Conservation (phyloP, 148 eudicot genomes). For the Chenopodium album region DNA sequence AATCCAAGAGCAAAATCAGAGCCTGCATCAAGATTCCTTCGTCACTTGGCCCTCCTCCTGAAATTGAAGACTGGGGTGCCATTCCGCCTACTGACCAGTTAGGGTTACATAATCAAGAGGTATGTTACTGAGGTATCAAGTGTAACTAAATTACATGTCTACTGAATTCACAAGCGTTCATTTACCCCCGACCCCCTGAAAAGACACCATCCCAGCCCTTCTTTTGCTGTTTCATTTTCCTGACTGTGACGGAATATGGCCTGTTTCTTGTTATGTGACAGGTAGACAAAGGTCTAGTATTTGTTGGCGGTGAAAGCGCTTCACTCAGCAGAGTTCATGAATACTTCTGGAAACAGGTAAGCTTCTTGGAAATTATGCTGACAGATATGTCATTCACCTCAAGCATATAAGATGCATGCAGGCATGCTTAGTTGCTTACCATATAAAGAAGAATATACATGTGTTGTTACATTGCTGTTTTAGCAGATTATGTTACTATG, state of each 20-base stretch:
- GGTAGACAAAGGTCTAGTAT: constrained; percentile 66
- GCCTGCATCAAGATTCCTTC: constrained; percentile 65
- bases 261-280: constrained; percentile 27
- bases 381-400: not conserved
- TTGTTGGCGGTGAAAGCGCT: constrained; percentile 87
- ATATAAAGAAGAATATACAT: no score
- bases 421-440: no score
- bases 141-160: not conserved
- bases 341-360: constrained; percentile 92
- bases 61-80: constrained; percentile 69
- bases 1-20: constrained; percentile 63
- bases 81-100: constrained; percentile 60
- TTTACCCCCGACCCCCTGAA: not conserved
- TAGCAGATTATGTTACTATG: no score
- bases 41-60: constrained; percentile 72
- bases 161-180: not conserved
- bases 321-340: constrained; percentile 74
- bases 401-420: not conserved
- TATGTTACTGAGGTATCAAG: constrained; percentile 17
- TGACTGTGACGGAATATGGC: not conserved
- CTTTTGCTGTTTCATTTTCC: not conserved
- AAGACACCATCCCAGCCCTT: not conserved
- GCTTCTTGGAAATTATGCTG: constrained; percentile 13
- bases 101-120: constrained; percentile 60
- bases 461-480: not conserved